A percentile compares a stretch with the other conserved stretches of the same genome.
Conservation (phyloP, 768 basidiomycete genomes). For the Panus rudis region DNA sequence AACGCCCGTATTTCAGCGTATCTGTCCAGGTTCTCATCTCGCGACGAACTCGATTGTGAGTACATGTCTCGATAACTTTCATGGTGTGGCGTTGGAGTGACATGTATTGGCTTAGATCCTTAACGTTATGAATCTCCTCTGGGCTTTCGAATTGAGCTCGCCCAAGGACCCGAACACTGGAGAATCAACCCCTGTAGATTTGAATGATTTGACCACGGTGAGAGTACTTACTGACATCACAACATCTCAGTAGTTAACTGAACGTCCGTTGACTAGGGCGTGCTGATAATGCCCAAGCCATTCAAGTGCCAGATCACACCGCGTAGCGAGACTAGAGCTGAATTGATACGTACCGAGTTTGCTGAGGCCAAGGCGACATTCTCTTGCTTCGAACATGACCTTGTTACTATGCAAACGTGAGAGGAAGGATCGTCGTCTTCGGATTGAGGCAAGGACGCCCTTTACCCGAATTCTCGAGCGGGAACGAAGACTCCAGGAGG, state of each 20-base stretch:
- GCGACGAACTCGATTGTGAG: not conserved
- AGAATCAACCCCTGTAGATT: not conserved
- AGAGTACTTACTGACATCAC: not conserved
- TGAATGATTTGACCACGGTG: not conserved
- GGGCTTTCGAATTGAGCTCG: not conserved
- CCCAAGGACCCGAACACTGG: not conserved
- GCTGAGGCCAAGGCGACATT: not conserved
- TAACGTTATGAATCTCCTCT: not conserved
- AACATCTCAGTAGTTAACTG: too few species aligned
- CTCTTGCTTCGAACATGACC: not conserved
- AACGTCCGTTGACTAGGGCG: not conserved
- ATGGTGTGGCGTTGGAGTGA: not conserved
- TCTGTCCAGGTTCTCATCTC: not conserved
- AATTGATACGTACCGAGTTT: not conserved
- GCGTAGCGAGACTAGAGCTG: not conserved
- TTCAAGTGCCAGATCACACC: not conserved
- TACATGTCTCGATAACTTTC: not conserved
- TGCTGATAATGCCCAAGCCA: not conserved
- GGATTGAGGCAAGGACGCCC: too few species aligned
- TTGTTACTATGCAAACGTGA: too few species aligned
- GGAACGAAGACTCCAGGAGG: too few species aligned
- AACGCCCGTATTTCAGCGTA: not conserved
- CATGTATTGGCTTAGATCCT: not conserved
- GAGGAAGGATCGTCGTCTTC: too few species aligned
- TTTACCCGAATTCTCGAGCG: too few species aligned